Evolutionary conservation across 768 basidiomycete genomes (phyloP).

Genomic region (Chiua virens): DNA sequence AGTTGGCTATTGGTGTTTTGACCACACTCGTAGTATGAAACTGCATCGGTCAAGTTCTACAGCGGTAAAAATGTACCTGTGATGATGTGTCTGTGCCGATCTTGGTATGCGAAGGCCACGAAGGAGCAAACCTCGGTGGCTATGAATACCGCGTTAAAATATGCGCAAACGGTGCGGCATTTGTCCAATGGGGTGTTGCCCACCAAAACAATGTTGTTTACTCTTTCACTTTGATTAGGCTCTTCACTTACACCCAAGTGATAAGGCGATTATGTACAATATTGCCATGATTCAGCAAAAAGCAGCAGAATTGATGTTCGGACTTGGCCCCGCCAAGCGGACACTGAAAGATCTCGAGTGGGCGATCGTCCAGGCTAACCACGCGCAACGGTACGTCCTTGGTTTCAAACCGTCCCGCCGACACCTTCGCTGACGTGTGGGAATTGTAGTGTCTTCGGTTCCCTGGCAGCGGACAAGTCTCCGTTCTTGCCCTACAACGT

Average conservation of each 20-base stretch:
- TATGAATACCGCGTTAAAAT: constrained; percentile 83
- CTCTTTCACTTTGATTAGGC: constrained; percentile 54
- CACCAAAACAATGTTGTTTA: not conserved
- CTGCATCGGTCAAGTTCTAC: constrained; percentile 80
- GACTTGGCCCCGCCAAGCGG: constrained; percentile 71
- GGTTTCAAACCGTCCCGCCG: not conserved
- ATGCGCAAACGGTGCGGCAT: constrained; percentile 68
- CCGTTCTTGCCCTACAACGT: constrained; percentile 75
- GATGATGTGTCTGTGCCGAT: constrained; percentile 82
- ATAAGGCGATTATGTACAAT: constrained; percentile 92
- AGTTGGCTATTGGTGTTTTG: no score
- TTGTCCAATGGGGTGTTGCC: not conserved
- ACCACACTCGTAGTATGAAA: constrained; percentile 69
- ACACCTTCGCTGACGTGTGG: not conserved
- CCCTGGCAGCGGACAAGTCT: constrained; percentile 73
- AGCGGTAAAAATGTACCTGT: constrained; percentile 70
- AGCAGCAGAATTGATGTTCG: constrained; percentile 85
- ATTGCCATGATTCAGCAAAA: constrained; percentile 99
- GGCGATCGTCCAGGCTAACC: constrained; percentile 76
- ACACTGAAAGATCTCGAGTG: constrained; percentile 75
- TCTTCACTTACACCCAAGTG: constrained; percentile 76
- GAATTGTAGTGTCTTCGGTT: constrained; percentile 69
- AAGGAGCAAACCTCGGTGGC: constrained; percentile 81
- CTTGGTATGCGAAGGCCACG: constrained; percentile 93
- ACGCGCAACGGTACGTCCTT: constrained; percentile 76